Evolutionary conservation across 352 stramenopile species (phyloP), one percentile per base, ranked within the genome.

Genomic region (Pythium chondricola): DNA sequence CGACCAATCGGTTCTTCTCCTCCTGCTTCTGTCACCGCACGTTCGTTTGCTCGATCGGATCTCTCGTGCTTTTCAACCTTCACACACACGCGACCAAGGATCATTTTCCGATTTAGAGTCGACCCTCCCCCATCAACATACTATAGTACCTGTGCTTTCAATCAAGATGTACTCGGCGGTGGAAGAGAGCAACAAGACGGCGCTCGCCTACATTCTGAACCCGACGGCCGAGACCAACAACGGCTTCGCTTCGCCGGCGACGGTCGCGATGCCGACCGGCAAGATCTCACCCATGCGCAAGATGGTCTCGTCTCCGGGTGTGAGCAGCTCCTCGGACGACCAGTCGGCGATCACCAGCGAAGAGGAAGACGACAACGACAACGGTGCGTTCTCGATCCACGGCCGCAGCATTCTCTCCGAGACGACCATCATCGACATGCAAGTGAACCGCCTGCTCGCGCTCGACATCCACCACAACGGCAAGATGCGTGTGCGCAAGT

Each of bases 121-220:
- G 25, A 48, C 22, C 7, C 3, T 16, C 25, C n/a, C 8, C 38
- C 8, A 41, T n/a, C 16, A 33, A 25, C 11, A 7, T 18, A 63
- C 61, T 50, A 53, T 71, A 42, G 53, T 37, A 17, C 16, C 9
- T 31, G 9, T n/a, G 24, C 32, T 27, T 11, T 22, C 13, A 4
- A 5, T n/a, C 17, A 47, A 38, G 1, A 61, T 61, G 52, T 55
- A 53, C 32, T 35, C 25, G 13, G 52, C 40, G 37, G 17, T 48
- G 14, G 60, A 79, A 39, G 65, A 86, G 43, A 58, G 65, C 40
- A 67, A 67, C 62, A 87, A 87, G 51, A 58, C 65, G 24, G 69
- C 72, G 42, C 51, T 88, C 21, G 74, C 76, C 27, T 88, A 84
- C 69, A 88, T 88, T 50, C 62, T 88, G 31, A 88, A 85, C 63